Evolutionary conservation across 305 asterid species (phyloP).

Genomic region (Solanum hybrid): DNA sequence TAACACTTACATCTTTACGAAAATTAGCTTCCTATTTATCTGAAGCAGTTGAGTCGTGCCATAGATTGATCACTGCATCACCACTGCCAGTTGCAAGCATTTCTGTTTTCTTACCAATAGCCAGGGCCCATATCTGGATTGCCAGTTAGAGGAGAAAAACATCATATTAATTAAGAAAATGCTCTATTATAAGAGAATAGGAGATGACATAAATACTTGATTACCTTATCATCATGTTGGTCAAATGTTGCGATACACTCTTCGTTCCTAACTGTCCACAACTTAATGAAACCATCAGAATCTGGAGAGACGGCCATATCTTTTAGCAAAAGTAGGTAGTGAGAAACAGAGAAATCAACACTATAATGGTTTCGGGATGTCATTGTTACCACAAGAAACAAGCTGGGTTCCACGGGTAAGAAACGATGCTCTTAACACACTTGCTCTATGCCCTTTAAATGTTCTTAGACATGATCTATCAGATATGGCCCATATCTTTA

Average conservation of each 20-base stretch:
- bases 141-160: not conserved
- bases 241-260: constrained; percentile 96
- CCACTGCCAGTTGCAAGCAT: constrained; percentile 76
- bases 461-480: constrained; percentile 91
- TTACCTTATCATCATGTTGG: constrained; percentile 89
- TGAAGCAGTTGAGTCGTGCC: constrained; percentile 67
- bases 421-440: constrained; percentile 86
- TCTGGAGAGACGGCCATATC: constrained; percentile 30
- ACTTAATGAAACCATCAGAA: constrained; percentile 93
- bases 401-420: constrained; percentile 83
- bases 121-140: constrained; percentile 71
- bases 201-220: constrained; percentile 2
- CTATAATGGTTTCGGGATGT: not conserved
- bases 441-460: constrained; percentile 87
- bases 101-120: constrained; percentile 65
- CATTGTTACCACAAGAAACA: constrained; percentile 73
- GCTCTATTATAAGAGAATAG: not conserved
- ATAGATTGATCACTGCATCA: constrained; percentile 67
- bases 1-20: constrained; percentile 49
- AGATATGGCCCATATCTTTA: constrained; percentile 87
- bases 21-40: constrained; percentile 62
- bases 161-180: not conserved
- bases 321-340: constrained; percentile 2
- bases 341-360: not conserved
- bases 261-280: constrained; percentile 83